phyloP scores from a whole-genome alignment of 805 yeast species.

The Dipodascus geniculatus region DNA sequence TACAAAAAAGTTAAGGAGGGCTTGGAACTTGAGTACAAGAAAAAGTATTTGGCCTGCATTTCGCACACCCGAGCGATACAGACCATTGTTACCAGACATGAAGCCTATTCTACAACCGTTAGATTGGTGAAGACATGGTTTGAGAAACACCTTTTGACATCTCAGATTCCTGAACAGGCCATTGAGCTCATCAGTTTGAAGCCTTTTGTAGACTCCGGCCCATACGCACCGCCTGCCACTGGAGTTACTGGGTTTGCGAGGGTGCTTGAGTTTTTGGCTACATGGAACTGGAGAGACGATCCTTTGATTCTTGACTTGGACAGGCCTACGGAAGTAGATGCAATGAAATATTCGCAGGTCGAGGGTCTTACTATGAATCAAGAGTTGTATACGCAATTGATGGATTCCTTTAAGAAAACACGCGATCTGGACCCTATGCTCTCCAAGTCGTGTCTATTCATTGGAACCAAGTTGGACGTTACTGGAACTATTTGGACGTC shows the following conservation, averaged over 20 bases:
- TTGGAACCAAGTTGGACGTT: conserved; percentile 76
- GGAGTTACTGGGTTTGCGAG: conserved; percentile 74
- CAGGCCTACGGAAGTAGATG: conserved; percentile 13
- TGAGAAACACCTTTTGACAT: conserved; percentile 62
- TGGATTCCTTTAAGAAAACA: conserved; percentile 50
- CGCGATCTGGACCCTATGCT: conserved; percentile 77
- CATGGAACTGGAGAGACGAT: conserved; percentile 93
- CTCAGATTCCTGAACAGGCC: conserved; percentile 66
- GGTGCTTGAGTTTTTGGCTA: conserved; percentile 53
- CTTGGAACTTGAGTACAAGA: conserved; percentile 29
- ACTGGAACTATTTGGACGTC: conserved; percentile 78
- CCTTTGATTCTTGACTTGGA: conserved; percentile 72
- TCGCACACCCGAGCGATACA: conserved; percentile 76
- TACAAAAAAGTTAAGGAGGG: conserved; percentile 30
- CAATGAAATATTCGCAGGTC: conserved; percentile 16
- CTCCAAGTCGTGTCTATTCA: conserved; percentile 63
- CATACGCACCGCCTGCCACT: conserved; percentile 72
- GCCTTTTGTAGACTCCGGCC: conserved; percentile 78
- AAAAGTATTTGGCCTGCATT: conserved; percentile 51
- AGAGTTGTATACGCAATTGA: conserved; percentile 49
- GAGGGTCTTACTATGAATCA: conserved; percentile 36
- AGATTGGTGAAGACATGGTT: conserved; percentile 85
- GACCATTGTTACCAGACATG: conserved; percentile 58
- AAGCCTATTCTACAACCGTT: conserved; percentile 65
- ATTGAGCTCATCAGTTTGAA: conserved; percentile 73